Evolutionary conservation across 148 eudicot species (phyloP), one percentile per base, ranked within the genome.

Genomic region (Heliosperma pusillum): DNA sequence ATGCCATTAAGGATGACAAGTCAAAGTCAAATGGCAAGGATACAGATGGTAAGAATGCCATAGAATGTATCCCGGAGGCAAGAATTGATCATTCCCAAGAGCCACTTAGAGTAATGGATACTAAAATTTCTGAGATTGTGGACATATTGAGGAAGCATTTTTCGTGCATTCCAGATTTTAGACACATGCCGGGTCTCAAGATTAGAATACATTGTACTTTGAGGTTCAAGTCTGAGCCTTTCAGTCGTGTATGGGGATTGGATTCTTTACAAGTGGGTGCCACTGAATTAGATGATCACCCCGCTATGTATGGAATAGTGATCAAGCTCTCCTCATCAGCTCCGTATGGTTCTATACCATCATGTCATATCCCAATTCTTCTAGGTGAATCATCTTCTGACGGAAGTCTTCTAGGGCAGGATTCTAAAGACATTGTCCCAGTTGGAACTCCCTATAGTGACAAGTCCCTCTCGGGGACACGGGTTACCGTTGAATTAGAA

Each of bases 81-180:
- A 87, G 77, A 29, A 71, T 79, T 69, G 86, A 82, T 79, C 89
- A 70, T 36, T 89, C 88, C 16, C 88, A 71, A 21, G 94, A 88
- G 83, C 99, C 97, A 21, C 74, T 95, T 56, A 89, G 99, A 42
- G 99, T 95, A 58, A 95, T 90, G 88, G 99, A 95, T 84, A 87
- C 97, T 57, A 92, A 89, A 74, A 83, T 86, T 77, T 80, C 97
- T n/a, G 89, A 86, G 80, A 87, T 88, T 66, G 83, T 95, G 61
- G 87, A 79, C 76, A 84, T 82, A 69, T 78, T 95, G 56, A 88
- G 99, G 81, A 75, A 61, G 83, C 90, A 95, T 84, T 95, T 95
- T 86, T 85, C 91, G 19, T 83, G 71, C 66, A 90, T 95, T 77
- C 99, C 99, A 59, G 96, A 95, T 85, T 86, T 80, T 42, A 87